These are phyloP conservation scores for Mycena indigotica DNA, from an alignment of 768 basidiomycete genomes.

Conservation along the genomic window DNA sequence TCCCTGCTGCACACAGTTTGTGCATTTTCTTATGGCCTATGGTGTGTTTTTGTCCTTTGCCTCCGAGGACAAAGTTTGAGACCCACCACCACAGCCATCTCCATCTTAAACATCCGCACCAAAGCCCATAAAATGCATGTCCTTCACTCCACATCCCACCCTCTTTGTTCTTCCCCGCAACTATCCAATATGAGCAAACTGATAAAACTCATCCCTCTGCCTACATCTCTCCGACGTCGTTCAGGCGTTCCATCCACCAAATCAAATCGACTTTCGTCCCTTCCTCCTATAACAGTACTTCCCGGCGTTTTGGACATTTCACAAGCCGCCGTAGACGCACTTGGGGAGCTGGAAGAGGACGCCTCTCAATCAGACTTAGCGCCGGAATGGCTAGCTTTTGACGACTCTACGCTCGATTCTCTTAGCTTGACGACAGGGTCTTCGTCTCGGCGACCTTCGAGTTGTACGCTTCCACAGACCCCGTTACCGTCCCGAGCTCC, in stretches of 20 bases:
- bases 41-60: too few species aligned
- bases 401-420: neutral
- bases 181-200: neutral
- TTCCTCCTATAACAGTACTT: constrained; percentile 1
- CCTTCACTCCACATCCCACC: neutral
- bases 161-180: neutral
- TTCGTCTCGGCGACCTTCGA: neutral
- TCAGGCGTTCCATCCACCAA: neutral
- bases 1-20: too few species aligned
- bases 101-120: neutral
- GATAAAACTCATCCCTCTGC: neutral
- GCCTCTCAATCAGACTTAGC: constrained; percentile 8
- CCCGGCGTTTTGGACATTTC: constrained; percentile 20
- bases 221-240: neutral
- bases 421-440: neutral
- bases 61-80: neutral
- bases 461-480: too few species aligned
- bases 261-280: constrained; percentile 5
- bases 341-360: neutral
- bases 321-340: constrained; percentile 16
- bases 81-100: neutral
- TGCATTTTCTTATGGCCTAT: too few species aligned
- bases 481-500: neutral
- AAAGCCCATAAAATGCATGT: neutral
- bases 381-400: constrained; percentile 12